A percentile compares a stretch with the other conserved stretches of the same genome.
Evolutionary conservation across 1,139 yeast genomes (phyloP).

Genomic region (Yamadazyma friedrichii): DNA sequence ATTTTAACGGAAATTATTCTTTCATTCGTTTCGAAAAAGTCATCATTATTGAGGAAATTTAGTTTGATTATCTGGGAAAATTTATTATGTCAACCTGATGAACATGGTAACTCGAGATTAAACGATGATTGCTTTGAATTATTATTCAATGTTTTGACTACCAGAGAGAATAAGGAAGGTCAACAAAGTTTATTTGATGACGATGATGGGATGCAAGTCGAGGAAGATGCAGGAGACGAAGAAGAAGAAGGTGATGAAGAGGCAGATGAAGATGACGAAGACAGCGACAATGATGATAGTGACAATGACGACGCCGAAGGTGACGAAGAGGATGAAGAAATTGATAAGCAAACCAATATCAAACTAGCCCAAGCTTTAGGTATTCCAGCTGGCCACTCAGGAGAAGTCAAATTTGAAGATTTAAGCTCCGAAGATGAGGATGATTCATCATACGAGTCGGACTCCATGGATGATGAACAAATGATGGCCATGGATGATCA

Average conservation of each 20-base stretch:
- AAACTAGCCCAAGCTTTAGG: slow-evolving; percentile 82
- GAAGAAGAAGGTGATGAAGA: slow-evolving; percentile 43
- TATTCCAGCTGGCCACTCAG: slow-evolving; percentile 50
- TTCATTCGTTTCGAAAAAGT: slow-evolving; percentile 71
- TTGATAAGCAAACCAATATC: slow-evolving; percentile 66
- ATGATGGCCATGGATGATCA: slow-evolving; percentile 95
- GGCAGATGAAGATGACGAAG: slow-evolving; percentile 25
- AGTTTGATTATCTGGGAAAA: slow-evolving; percentile 77
- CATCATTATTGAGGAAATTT: slow-evolving; percentile 67
- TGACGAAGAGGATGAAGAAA: slow-evolving; percentile 29
- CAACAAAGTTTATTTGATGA: slow-evolving; percentile 74
- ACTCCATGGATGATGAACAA: slow-evolving; percentile 92
- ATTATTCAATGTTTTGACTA: slow-evolving; percentile 63
- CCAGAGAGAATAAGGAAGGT: slow-evolving; percentile 82
- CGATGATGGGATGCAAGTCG: slow-evolving; percentile 43
- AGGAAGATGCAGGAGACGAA: slow-evolving; percentile 30
- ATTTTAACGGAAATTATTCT: slow-evolving; percentile 79
- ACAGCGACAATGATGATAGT: slow-evolving; percentile 30
- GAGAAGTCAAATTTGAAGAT: slow-evolving; percentile 47
- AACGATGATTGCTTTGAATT: slow-evolving; percentile 53
- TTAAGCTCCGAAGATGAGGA: slow-evolving; percentile 32
- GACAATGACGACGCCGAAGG: slow-evolving; percentile 34
- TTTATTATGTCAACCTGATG: slow-evolving; percentile 33
- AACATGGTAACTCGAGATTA: slow-evolving; percentile 27
- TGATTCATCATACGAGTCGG: slow-evolving; percentile 57